phyloP scores from a whole-genome alignment of 495 filamentous ascomycete genomes.

The Jackrogersella minutella region DNA sequence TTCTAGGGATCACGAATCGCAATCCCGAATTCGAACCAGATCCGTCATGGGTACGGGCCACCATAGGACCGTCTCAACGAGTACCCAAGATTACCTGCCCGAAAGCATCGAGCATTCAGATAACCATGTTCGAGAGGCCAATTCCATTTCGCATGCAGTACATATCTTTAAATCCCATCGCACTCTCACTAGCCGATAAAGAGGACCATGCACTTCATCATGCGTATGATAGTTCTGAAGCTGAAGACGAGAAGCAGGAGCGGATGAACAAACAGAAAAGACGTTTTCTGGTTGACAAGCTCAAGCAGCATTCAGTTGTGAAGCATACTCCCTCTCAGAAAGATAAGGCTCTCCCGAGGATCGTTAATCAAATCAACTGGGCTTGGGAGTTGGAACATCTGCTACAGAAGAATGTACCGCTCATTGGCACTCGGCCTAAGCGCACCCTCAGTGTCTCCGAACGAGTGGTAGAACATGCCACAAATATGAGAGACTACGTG shows the following conservation, averaged over 20 bases:
- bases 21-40: slow-evolving; percentile 62
- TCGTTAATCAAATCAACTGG: slow-evolving; percentile 96
- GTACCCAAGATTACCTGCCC: slow-evolving; percentile 79
- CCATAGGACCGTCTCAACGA: slow-evolving; percentile 61
- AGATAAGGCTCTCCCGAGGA: slow-evolving; percentile 78
- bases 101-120: slow-evolving; percentile 73
- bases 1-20: slow-evolving; percentile 81
- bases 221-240: slow-evolving; percentile 59
- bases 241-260: slow-evolving; percentile 70
- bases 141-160: slow-evolving; percentile 94
- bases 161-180: slow-evolving; percentile 88
- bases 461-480: slow-evolving; percentile 91
- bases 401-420: slow-evolving; percentile 84
- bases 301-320: slow-evolving; percentile 85
- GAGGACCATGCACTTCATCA: slow-evolving; percentile 43
- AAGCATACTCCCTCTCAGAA: slow-evolving; percentile 79
- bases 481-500: slow-evolving; percentile 78
- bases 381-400: slow-evolving; percentile 85
- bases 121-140: slow-evolving; percentile 88
- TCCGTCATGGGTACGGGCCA: slow-evolving; percentile 74
- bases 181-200: slow-evolving; percentile 86
- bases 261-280: slow-evolving; percentile 60
- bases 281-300: slow-evolving; percentile 78
- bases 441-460: slow-evolving; percentile 92
- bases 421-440: slow-evolving; percentile 81